phyloP scores from a whole-genome alignment of 106 monocot genomes.

The Posidonia australis region DNA sequence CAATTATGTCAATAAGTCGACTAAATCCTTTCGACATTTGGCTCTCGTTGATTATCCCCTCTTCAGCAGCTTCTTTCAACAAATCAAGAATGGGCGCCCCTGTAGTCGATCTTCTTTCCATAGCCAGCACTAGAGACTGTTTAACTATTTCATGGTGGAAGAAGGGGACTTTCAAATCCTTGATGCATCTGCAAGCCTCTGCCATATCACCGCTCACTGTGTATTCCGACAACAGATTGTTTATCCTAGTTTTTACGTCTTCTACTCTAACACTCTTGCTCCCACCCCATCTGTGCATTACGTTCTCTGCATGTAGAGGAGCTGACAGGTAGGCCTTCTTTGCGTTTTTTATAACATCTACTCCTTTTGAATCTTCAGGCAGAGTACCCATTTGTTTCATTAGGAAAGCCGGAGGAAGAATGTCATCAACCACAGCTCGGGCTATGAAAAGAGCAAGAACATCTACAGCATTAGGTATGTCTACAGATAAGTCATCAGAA shows the following conservation, averaged over 20 bases:
- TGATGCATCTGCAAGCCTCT: conserved; percentile 69
- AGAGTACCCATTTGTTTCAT: conserved; percentile 24
- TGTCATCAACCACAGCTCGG: conserved; percentile 69
- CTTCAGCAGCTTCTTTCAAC: conserved; percentile 36
- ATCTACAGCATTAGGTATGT: conserved; percentile 59
- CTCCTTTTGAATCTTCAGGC: conserved; percentile 40
- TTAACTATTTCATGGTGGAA: conserved; percentile 83
- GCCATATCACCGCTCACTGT: conserved; percentile 33
- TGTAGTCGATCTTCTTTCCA: conserved; percentile 43
- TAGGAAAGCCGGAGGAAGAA: conserved; percentile 69
- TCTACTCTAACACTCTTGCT: conserved; percentile 56
- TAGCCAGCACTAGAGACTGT: conserved; percentile 40
- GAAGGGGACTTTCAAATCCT: conserved; percentile 47
- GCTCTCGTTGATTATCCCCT: conserved; percentile 54
- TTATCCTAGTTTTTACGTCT: conserved; percentile 43
- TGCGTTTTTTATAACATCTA: conserved; percentile 53
- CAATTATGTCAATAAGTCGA: conserved; percentile 48
- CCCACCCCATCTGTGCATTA: conserved; percentile 56
- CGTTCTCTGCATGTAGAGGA: conserved; percentile 50
- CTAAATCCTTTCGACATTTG: conserved; percentile 71
- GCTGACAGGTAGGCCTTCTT: conserved; percentile 58
- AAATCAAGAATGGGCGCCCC: conserved; percentile 35
- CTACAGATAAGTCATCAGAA: conserved; percentile 51
- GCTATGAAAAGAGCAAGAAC: conserved; percentile 67
- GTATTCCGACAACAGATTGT: conserved; percentile 46